Evolutionary conservation across 352 stramenopile genomes (phyloP), one percentile per base, ranked within the genome.

Genomic region (Globisporangium irregulare): DNA sequence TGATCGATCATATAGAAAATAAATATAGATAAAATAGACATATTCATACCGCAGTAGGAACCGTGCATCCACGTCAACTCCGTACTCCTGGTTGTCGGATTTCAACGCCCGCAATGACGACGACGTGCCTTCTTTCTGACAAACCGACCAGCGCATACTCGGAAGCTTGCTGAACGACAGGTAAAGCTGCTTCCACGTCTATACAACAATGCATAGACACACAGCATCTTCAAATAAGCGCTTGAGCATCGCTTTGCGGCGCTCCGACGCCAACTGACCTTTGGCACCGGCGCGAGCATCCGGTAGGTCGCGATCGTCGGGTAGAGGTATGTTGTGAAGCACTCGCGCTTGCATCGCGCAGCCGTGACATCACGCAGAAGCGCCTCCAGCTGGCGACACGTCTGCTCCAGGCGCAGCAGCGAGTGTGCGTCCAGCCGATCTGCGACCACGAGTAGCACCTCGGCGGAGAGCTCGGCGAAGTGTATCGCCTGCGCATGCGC

Each of bases 41-140:
- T 18, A 29, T 7, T 4, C 73, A n/a, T 50, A 89, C 77, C 79
- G 72, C 0, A 92, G 27, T 18, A 92, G 53, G 57, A 82, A 89
- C 9, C 66, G 68, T 25, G 60, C 63, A 18, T 73, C 74, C 1
- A 66, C 50, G 36, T 92, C 84, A 0, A 67, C 53, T 41, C 70
- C 71, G 71, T 92, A 92, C 72, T 92, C 84, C 34, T 91, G 82
- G 48, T 87, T 89, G 59, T 92, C 84, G 0, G 81, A 85, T 60
- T 89, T 88, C 15, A 93, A 69, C 5, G 80, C 75, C 0, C 85
- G 75, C 60, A 93, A 57, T 0, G 80, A 82, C 4, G 81, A 83
- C 58, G 81, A 84, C 20, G 77, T 75, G 24, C 80, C 81, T 48
- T 84, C 76, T 46, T 66, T 59, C 55, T 73, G 70, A 32, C 77